Evolutionary conservation across 495 filamentous ascomycete species (phyloP).

Genomic region (Podospora fimiseda): DNA sequence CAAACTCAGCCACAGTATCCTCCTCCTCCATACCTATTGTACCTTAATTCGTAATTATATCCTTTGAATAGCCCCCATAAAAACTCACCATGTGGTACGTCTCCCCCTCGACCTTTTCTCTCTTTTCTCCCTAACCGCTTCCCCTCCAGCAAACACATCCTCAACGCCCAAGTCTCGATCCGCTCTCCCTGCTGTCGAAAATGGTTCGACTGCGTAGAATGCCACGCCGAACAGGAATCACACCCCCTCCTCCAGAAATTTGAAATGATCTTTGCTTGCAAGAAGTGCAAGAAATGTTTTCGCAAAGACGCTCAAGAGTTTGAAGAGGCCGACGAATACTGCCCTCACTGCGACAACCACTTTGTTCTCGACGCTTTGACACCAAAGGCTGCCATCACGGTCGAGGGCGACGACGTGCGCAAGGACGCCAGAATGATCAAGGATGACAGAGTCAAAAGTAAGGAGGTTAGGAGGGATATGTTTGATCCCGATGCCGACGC

Average conservation of each 20-base stretch:
- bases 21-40: too few species aligned
- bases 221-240: conserved; percentile 73
- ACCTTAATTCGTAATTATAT: too few species aligned
- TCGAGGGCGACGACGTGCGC: conserved; percentile 86
- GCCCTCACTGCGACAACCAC: conserved; percentile 99
- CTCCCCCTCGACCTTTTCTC: neutral
- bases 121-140: neutral
- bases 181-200: conserved; percentile 94
- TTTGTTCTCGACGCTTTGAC: conserved; percentile 84
- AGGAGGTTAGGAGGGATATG: conserved; percentile 47
- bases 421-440: conserved; percentile 85
- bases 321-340: conserved; percentile 97
- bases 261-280: conserved; percentile 95
- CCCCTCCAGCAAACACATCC: conserved; percentile 72
- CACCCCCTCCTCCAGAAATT: conserved; percentile 68
- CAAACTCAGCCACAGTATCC: too few species aligned
- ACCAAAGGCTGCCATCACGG: conserved; percentile 68
- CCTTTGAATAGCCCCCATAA: neutral
- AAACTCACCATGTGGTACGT: conserved; percentile 22
- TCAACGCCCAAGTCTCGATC: conserved; percentile 96
- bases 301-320: conserved; percentile 87
- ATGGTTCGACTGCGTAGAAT: conserved; percentile 98
- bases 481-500: conserved; percentile 67
- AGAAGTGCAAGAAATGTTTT: conserved; percentile 98
- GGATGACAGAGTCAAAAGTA: conserved; percentile 72